These are phyloP conservation scores for Pholiota adiposa DNA, from an alignment of 1,284 basidiomycete genomes.

Conservation along the genomic window DNA sequence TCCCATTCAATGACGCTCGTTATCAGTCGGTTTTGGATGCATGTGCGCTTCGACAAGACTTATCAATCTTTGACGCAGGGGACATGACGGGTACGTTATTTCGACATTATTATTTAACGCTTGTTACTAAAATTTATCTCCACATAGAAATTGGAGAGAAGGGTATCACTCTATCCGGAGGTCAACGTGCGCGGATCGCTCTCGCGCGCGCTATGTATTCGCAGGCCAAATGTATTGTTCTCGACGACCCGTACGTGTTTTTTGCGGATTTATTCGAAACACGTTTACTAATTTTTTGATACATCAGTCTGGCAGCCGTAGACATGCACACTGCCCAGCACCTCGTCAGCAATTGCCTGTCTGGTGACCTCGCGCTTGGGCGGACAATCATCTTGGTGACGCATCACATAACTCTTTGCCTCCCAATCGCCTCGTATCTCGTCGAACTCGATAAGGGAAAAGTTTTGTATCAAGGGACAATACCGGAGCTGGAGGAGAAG, in stretches of 20 bases:
- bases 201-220: slow-evolving; percentile 72
- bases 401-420: slow-evolving; percentile 80
- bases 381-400: slow-evolving; percentile 86
- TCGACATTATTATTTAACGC: neutral
- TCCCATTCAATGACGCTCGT: slow-evolving; percentile 67
- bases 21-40: slow-evolving; percentile 80
- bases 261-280: neutral
- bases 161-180: slow-evolving; percentile 80
- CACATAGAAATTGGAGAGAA: slow-evolving; percentile 83
- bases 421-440: slow-evolving; percentile 66
- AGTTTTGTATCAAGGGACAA: slow-evolving; percentile 59
- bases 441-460: slow-evolving; percentile 68
- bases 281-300: slow-evolving; percentile 7
- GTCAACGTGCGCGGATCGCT: slow-evolving; percentile 80
- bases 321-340: slow-evolving; percentile 89
- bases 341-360: slow-evolving; percentile 66
- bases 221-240: slow-evolving; percentile 69
- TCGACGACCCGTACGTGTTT: slow-evolving; percentile 79
- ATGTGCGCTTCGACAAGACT: slow-evolving; percentile 78
- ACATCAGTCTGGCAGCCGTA: slow-evolving; percentile 75
- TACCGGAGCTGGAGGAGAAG: slow-evolving; percentile 56
- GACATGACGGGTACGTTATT: slow-evolving; percentile 71
- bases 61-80: slow-evolving; percentile 79
- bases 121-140: no score
- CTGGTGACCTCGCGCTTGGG: slow-evolving; percentile 61